phyloP scores from a whole-genome alignment of 2,329 filamentous ascomycete species.

The Paecilomyces variotii region DNA sequence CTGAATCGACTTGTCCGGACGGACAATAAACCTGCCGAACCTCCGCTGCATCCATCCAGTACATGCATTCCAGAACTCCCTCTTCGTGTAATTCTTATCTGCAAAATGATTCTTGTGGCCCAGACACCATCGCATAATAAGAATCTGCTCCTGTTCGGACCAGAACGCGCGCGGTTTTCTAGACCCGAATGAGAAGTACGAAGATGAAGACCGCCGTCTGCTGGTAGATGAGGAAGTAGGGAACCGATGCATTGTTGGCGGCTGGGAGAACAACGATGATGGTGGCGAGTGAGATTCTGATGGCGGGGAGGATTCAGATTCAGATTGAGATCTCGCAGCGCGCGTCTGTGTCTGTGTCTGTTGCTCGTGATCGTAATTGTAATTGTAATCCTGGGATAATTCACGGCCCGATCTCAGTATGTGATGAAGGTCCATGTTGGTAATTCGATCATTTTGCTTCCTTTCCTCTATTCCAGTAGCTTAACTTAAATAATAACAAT shows the following conservation, averaged over 20 bases:
- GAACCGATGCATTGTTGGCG: background rate
- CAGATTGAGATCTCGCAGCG: background rate
- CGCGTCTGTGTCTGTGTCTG: background rate
- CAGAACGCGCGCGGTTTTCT: background rate
- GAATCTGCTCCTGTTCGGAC: background rate
- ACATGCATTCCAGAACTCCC: background rate
- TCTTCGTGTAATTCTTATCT: background rate
- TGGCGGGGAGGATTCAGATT: background rate
- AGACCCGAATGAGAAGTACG: background rate
- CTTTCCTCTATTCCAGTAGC: background rate
- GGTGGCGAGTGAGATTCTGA: background rate
- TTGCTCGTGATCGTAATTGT: background rate
- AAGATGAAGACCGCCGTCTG: background rate
- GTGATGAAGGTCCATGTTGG: background rate
- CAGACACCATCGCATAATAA: background rate
- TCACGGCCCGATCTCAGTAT: background rate
- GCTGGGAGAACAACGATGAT: background rate
- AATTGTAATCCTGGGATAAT: background rate
- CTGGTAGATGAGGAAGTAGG: background rate
- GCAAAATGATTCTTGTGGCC: background rate
- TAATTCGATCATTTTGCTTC: background rate
- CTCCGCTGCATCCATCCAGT: background rate
- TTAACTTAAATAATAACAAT: no score
- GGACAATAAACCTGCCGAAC: background rate
- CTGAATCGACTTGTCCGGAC: background rate